Evolutionary conservation across 306 rosid genomes (phyloP).

Genomic region (Hippophae rhamnoides): DNA sequence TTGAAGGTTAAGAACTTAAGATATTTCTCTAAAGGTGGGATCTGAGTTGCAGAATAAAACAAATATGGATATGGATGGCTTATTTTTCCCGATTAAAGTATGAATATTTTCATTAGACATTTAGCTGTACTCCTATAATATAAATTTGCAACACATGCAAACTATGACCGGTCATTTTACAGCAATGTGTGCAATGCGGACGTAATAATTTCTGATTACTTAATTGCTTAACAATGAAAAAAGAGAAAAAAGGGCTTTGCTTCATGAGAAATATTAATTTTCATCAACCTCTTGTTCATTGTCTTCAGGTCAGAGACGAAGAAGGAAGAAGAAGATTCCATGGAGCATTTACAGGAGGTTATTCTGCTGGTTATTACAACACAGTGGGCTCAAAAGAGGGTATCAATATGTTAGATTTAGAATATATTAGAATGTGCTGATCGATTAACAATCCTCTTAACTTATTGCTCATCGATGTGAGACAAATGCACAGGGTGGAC

Average conservation of each 20-base stretch:
- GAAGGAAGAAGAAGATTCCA: conserved; percentile 99
- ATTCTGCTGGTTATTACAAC: conserved; percentile 88
- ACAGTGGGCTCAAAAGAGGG: conserved; percentile 93
- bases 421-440: conserved; percentile 6
- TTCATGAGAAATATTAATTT: not conserved
- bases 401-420: conserved; percentile 17
- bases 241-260: not conserved
- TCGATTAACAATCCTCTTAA: conserved; percentile 2
- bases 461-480: conserved; percentile 16
- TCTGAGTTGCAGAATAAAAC: too few species aligned
- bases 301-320: conserved; percentile 75
- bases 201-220: too few species aligned
- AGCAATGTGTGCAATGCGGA: too few species aligned
- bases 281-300: not conserved
- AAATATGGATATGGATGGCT: too few species aligned
- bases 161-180: too few species aligned
- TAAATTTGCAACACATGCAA: too few species aligned
- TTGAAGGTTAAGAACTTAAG: too few species aligned
- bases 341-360: conserved; percentile 94
- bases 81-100: too few species aligned
- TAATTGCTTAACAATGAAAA: too few species aligned
- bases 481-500: conserved; percentile 74
- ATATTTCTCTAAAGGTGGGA: too few species aligned
- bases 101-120: too few species aligned
- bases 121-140: too few species aligned